Evolutionary conservation across 805 yeast species (phyloP).

Genomic region (Metschnikowia vanudenii): DNA sequence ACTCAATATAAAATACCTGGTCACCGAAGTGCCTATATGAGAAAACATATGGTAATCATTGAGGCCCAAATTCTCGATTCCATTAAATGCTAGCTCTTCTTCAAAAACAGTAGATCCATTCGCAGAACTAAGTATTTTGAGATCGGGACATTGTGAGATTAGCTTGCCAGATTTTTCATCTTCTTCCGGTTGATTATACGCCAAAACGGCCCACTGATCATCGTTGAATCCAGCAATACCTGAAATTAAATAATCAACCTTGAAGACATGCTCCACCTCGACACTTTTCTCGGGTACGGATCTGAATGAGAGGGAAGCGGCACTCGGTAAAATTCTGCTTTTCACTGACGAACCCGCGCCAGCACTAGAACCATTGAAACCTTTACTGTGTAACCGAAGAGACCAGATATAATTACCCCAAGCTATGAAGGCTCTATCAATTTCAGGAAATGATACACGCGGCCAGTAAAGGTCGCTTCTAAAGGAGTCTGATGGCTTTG

Average conservation of each 20-base stretch:
- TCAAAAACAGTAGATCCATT: slow-evolving; percentile 73
- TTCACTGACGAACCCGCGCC: slow-evolving; percentile 25
- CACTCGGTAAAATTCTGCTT: slow-evolving; percentile 46
- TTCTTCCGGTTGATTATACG: slow-evolving; percentile 45
- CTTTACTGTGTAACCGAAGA: slow-evolving; percentile 39
- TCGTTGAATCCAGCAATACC: slow-evolving; percentile 78
- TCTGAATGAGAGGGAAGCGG: slow-evolving; percentile 54
- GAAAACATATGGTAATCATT: slow-evolving; percentile 77
- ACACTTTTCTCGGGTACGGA: slow-evolving; percentile 42
- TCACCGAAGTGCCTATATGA: slow-evolving; percentile 39
- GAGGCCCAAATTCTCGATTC: slow-evolving; percentile 55
- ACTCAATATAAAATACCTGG: slow-evolving; percentile 65
- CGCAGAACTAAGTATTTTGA: slow-evolving; percentile 61
- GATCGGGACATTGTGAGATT: slow-evolving; percentile 60
- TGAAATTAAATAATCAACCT: slow-evolving; percentile 56
- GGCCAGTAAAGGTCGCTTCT: slow-evolving; percentile 87
- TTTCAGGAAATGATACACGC: slow-evolving; percentile 61
- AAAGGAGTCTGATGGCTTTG: slow-evolving; percentile 54
- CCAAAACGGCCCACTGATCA: slow-evolving; percentile 61
- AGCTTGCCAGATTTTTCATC: slow-evolving; percentile 20
- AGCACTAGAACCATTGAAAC: slow-evolving; percentile 1
- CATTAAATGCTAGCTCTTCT: slow-evolving; percentile 71
- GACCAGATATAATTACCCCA: slow-evolving; percentile 84
- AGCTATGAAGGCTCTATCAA: slow-evolving; percentile 67
- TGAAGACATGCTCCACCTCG: slow-evolving; percentile 49